Evolutionary conservation across 805 yeast species (phyloP).

Genomic region (Nakazawaea laoshanensis): DNA sequence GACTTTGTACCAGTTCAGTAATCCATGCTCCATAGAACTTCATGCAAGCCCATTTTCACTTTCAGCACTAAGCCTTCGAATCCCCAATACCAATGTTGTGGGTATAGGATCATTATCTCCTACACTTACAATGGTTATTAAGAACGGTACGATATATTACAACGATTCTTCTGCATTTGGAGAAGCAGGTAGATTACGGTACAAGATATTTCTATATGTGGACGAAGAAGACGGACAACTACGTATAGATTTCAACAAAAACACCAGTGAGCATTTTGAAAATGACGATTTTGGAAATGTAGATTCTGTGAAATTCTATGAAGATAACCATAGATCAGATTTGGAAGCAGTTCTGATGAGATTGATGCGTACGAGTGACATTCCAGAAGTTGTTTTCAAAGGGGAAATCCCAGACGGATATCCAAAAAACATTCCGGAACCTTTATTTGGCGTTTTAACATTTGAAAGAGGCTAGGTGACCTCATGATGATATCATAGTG

Average conservation of each 20-base stretch:
- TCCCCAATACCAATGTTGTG: not conserved
- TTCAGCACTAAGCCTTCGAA: not conserved
- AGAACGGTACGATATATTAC: constrained; percentile 1
- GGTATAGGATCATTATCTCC: constrained; percentile 7
- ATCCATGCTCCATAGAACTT: constrained; percentile 4
- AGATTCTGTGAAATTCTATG: not conserved
- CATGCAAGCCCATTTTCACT: constrained; percentile 6
- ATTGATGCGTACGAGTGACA: constrained; percentile 2
- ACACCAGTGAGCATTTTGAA: constrained; percentile 4
- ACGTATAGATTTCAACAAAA: constrained; percentile 6
- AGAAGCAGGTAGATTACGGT: not conserved
- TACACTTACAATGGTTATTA: constrained; percentile 1
- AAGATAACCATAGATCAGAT: not conserved
- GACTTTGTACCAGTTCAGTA: not conserved
- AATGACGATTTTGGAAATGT: constrained; percentile 7
- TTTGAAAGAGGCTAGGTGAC: too few species aligned
- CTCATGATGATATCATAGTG: too few species aligned
- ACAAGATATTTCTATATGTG: constrained; percentile 3
- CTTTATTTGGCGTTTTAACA: constrained; percentile 4
- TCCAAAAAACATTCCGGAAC: constrained; percentile 2
- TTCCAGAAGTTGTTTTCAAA: constrained; percentile 6
- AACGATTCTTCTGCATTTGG: constrained; percentile 7
- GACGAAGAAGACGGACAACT: constrained; percentile 3
- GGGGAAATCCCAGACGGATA: constrained; percentile 2
- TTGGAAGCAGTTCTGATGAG: not conserved